phyloP scores from a whole-genome alignment of 1,139 yeast species.

The Saccharomyces hybrid region DNA sequence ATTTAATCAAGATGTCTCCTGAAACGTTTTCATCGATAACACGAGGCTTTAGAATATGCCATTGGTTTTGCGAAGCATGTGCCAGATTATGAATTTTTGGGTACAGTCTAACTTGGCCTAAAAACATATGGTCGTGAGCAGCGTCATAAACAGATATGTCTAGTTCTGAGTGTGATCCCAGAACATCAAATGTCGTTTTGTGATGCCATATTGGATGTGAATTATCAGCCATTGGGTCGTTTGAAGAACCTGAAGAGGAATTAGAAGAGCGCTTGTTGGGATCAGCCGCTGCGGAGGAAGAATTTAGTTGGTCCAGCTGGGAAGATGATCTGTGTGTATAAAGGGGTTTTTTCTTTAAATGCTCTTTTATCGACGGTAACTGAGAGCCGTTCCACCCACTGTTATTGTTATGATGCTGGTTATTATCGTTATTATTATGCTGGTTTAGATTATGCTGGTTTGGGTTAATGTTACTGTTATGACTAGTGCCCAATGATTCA shows the following conservation, averaged over 20 bases:
- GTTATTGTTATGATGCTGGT: slow-evolving; percentile 14
- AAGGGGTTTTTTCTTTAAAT: slow-evolving; percentile 36
- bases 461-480: slow-evolving; percentile 20
- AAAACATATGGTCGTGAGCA: slow-evolving; percentile 67
- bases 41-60: slow-evolving; percentile 71
- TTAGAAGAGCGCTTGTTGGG: not conserved
- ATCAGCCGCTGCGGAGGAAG: not conserved
- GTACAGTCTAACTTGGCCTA: slow-evolving; percentile 72
- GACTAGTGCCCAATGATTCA: slow-evolving; percentile 44
- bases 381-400: slow-evolving; percentile 22
- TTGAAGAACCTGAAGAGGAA: slow-evolving; percentile 11
- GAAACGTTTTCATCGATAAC: slow-evolving; percentile 66
- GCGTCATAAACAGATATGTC: slow-evolving; percentile 87
- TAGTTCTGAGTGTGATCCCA: slow-evolving; percentile 71
- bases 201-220: slow-evolving; percentile 83
- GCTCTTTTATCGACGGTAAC: slow-evolving; percentile 21
- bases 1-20: slow-evolving; percentile 67
- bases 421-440: slow-evolving; percentile 16
- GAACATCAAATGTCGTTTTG: slow-evolving; percentile 85
- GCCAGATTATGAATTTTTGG: slow-evolving; percentile 44
- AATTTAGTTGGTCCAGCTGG: slow-evolving; percentile 39
- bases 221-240: slow-evolving; percentile 24
- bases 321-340: slow-evolving; percentile 62
- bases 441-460: slow-evolving; percentile 23
- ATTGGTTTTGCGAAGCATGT: slow-evolving; percentile 39